Conservation (phyloP, 768 basidiomycete genomes). For the Mycena vitilis region DNA sequence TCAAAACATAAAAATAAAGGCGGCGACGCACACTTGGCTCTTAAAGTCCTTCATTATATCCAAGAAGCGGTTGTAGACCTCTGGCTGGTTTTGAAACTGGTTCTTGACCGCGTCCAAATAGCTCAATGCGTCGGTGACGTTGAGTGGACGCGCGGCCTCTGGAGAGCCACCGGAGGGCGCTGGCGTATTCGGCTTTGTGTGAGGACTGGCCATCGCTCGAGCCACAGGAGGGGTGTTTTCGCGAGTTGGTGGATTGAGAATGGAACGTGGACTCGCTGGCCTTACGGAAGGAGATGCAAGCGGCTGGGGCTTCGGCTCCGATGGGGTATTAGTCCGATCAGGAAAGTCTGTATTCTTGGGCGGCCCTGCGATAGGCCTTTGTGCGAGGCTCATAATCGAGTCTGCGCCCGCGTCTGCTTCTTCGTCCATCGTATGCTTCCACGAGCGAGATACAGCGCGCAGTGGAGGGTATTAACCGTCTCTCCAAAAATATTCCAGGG, state of each 20-base stretch:
- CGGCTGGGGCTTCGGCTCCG: slow-evolving; percentile 23
- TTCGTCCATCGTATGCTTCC: slow-evolving; percentile 22
- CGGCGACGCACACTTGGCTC: slow-evolving; percentile 80
- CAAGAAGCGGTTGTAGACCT: slow-evolving; percentile 94
- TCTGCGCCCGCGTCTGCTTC: slow-evolving; percentile 27
- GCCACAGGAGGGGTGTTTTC: slow-evolving; percentile 20
- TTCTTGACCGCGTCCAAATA: slow-evolving; percentile 96
- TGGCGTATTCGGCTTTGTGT: slow-evolving; percentile 35
- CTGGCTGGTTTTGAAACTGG: slow-evolving; percentile 89
- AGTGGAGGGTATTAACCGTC: not conserved
- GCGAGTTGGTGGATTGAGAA: slow-evolving; percentile 29
- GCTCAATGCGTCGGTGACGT: slow-evolving; percentile 92
- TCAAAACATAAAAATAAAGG: slow-evolving; percentile 22
- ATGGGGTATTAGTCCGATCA: slow-evolving; percentile 26
- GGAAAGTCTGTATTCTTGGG: slow-evolving; percentile 29
- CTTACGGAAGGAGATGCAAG: slow-evolving; percentile 24
- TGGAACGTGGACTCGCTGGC: slow-evolving; percentile 30
- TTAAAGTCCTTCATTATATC: slow-evolving; percentile 99
- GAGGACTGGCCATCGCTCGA: slow-evolving; percentile 23
- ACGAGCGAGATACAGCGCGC: not conserved
- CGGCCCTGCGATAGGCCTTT: slow-evolving; percentile 32
- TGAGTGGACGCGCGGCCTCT: slow-evolving; percentile 73
- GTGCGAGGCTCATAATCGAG: slow-evolving; percentile 29
- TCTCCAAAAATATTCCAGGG: not conserved
- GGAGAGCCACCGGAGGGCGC: slow-evolving; percentile 43